phyloP scores from a whole-genome alignment of 257 asterid genomes.

The Echium plantagineum region DNA sequence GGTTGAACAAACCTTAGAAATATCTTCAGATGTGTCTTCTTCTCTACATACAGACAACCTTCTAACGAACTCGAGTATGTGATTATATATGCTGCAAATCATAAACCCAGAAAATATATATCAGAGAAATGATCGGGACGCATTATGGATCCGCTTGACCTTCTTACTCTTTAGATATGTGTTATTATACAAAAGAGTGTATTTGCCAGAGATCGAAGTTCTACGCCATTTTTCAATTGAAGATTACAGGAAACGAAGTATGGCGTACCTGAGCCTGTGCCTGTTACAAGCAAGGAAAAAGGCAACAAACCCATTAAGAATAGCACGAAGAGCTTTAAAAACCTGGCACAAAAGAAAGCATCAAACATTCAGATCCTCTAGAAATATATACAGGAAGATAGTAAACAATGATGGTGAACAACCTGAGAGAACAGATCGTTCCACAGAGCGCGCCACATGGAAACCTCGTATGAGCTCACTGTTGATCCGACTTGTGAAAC shows the following conservation, averaged over 20 bases:
- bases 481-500: constrained; percentile 27
- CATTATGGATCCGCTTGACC: too few relatives aligned
- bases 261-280: constrained; percentile 69
- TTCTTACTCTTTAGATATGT: too few relatives aligned
- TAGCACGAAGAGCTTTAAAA: constrained; percentile 80
- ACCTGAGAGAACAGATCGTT: constrained; percentile 92
- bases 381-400: constrained; percentile 4
- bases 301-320: constrained; percentile 76
- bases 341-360: constrained; percentile 31
- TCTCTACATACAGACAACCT: neutral
- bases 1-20: neutral
- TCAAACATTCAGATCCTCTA: neutral
- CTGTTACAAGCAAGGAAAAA: constrained; percentile 79
- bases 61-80: neutral
- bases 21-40: neutral
- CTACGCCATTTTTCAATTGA: too few relatives aligned
- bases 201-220: too few relatives aligned
- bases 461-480: constrained; percentile 54
- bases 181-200: too few relatives aligned
- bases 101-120: neutral
- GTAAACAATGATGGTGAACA: neutral
- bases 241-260: neutral
- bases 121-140: neutral
- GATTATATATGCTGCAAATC: constrained; percentile 3
- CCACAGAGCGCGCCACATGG: constrained; percentile 90